Base-by-base conservation (phyloP, 257 asterid genomes). In the Linaria vulgaris region DNA sequence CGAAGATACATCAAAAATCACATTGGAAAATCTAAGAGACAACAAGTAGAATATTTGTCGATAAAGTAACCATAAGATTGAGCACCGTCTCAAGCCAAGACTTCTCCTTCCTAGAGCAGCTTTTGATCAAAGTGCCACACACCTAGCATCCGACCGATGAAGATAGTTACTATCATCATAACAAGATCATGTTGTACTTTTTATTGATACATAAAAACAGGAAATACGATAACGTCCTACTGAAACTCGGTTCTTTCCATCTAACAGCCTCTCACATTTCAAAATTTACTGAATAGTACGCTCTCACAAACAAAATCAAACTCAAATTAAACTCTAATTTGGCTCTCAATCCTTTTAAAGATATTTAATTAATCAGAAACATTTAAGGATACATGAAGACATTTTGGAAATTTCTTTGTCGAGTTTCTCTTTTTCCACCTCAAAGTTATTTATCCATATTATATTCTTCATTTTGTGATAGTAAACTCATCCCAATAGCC, bases 41-140 rank as follows among this genome's bases (percentile, higher is more conserved):
- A 0, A 23, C 4, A 0, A 31, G 23, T 21, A 48, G 14, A 38
- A 57, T 34, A 38, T 1, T n/a, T 44, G 11, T 25, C 21, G 25
- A 38, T 15, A n/a, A 27, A 23, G 53, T 37, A 56, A 25, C 19
- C n/a, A 22, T 6, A n/a, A 22, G 27, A 12, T 2, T 22, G 25
- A 57, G 44, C 30, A 37, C 22, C 38, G 17, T 64, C 61, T 77
- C 44, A 70, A 9, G 67, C 76, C 38, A 45, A 70, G 53, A 12
- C 79, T 3, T 47, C 73, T 16, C 31, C 70, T 51, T 53, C 66
- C 0, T 49, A 54, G 59, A 75, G 78, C 43, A 78, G 76, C 83
- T 59, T 81, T 73, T 78, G 81, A 75, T 77, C 78, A 55, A 81
- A 74, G 69, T 75, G 79, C 81, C 86, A 78, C 3, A 72, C 86